Base-by-base conservation (phyloP, 2,329 filamentous ascomycete genomes). In the Talaromyces marneffei region DNA sequence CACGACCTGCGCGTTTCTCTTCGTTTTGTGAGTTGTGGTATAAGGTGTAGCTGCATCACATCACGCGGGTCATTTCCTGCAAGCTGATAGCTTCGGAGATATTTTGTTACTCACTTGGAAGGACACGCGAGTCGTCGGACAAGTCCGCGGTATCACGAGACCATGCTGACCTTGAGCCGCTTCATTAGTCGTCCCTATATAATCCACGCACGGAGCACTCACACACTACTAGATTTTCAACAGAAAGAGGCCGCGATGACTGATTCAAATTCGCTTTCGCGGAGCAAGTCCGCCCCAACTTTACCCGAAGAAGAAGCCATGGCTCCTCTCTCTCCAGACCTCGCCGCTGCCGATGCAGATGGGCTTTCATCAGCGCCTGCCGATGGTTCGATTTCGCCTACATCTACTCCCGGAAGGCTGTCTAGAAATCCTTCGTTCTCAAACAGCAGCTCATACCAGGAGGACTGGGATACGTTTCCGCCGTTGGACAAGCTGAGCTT, bases 401-500 rank as follows among this genome's bases (percentile, higher is more conserved):
- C 69, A 35, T 66, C 62, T 3, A 67, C 71, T 2, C 72, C 72
- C 0, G 68, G 67, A 31, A 68, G 80, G 65, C 65, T 92, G 53
- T 95, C 92, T 7, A 85, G 92, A 62, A 88, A 89, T 60, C 82
- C 84, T 16, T 96, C 92, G 16, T 92, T 92, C 74, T 92, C 90
- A n/a, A 87, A 85, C 54, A 91, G 87, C 75, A 91, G 87, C 73
- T 88, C 86, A n/a, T 91, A 91, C 69, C 90, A 94, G 61, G 90
- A 94, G 68, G 91, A 93, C 72, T 94, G 90, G 84, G 91, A 96
- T 65, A 82, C 86, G 23, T 89, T 95, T 64, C 91, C 92, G 9
- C 92, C 93, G 0, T 80, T 97, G 25, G 94, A 99, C 74, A 89
- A 91, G 57, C 81, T 99, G 59, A 92, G 90, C 40, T 86, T 97